These are phyloP conservation scores for Hymenoscyphus linearis DNA, from an alignment of 2,329 filamentous ascomycete genomes.

Conservation along the genomic window DNA sequence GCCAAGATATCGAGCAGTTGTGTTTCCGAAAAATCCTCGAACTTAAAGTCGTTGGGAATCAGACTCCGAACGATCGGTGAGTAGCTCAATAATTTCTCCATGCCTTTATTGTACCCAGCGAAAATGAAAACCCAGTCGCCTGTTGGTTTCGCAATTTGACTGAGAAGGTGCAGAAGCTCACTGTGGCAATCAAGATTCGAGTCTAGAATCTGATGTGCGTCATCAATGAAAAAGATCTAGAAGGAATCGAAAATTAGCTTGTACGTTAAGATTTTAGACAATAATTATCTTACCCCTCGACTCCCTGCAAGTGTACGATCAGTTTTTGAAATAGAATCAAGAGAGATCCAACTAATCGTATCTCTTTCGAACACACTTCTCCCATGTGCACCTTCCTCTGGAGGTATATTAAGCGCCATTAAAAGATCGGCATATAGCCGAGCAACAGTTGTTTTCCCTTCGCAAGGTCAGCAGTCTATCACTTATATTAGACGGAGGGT, in stretches of 20 bases:
- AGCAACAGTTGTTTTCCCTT: conserved; percentile 1
- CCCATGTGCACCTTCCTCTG: too few species aligned
- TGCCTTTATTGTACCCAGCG: not conserved
- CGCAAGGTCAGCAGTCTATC: not conserved
- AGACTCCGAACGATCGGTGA: not conserved
- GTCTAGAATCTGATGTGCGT: not conserved
- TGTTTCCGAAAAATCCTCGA: not conserved
- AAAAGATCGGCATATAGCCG: not conserved
- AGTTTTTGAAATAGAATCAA: not conserved
- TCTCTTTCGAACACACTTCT: not conserved
- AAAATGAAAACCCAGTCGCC: conserved; percentile 1
- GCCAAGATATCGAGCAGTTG: not conserved
- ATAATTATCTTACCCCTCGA: not conserved
- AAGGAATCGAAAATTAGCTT: not conserved
- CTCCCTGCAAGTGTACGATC: not conserved
- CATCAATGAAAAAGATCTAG: conserved; percentile 1
- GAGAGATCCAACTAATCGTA: not conserved
- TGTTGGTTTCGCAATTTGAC: not conserved
- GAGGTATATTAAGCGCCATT: not conserved
- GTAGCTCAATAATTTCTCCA: conserved; percentile 1
- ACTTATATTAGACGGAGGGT: not conserved
- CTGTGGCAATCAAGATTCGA: not conserved
- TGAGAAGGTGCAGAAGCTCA: not conserved
- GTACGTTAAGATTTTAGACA: not conserved
- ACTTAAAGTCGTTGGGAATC: not conserved